These are phyloP conservation scores for Didymella glomerata DNA, from an alignment of 2,329 filamentous ascomycete species.

Conservation along the genomic window DNA sequence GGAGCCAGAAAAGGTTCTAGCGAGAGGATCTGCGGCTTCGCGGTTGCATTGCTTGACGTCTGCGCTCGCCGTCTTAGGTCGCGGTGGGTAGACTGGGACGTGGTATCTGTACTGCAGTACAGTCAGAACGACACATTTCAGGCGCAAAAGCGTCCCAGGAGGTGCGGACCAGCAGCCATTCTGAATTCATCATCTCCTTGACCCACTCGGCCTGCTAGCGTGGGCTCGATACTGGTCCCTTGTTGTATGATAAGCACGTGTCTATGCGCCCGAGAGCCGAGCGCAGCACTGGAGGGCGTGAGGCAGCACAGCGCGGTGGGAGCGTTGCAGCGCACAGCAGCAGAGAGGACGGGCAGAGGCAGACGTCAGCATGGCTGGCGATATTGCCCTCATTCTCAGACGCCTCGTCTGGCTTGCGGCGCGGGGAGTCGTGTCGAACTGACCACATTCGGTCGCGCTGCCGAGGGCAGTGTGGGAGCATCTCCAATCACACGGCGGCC, in stretches of 20 bases:
- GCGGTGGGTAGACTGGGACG: constrained; percentile 18
- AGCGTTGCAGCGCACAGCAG: constrained; percentile 7
- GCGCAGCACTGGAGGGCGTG: constrained; percentile 16
- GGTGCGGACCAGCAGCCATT: constrained; percentile 49
- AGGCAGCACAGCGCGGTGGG: constrained; percentile 2
- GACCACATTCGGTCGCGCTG: constrained; percentile 4
- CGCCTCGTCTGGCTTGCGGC: constrained; percentile 23
- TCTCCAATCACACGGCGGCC: constrained; percentile 41
- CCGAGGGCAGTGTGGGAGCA: constrained; percentile 30
- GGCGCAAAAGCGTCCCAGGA: constrained; percentile 20
- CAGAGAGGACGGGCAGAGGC: neutral
- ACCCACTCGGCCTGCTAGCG: constrained; percentile 48
- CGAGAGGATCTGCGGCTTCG: constrained; percentile 48
- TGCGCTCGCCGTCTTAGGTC: constrained; percentile 39
- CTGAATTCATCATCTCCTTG: constrained; percentile 45
- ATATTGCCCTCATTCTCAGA: constrained; percentile 3
- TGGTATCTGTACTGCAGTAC: constrained; percentile 46
- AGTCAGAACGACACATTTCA: constrained; percentile 12
- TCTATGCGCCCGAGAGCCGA: constrained; percentile 29
- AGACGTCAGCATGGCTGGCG: constrained; percentile 22
- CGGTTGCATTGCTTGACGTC: constrained; percentile 51
- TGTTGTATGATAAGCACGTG: constrained; percentile 46
- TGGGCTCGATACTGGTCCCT: constrained; percentile 46
- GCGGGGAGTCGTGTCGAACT: constrained; percentile 14
- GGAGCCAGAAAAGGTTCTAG: constrained; percentile 43